A percentile compares a stretch with the other conserved stretches of the same genome.
Conservation (phyloP, 2,329 filamentous ascomycete species). For the Penicillium fuscoglaucum region DNA sequence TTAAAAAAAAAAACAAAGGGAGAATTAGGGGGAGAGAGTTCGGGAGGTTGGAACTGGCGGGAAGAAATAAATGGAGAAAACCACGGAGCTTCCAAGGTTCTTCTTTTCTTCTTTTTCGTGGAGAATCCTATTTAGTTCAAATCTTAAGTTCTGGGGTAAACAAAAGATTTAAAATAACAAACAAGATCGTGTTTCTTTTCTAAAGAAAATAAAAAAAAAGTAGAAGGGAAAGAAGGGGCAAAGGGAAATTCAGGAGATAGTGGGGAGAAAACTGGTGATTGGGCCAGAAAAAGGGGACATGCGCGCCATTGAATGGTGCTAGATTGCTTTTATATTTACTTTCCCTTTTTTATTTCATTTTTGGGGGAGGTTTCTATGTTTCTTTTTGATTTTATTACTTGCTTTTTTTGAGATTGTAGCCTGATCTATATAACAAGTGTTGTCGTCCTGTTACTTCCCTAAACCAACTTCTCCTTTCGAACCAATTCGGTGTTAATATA, state of each 20-base stretch:
- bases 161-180: neutral
- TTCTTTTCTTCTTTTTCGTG: neutral
- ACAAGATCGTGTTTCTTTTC: neutral
- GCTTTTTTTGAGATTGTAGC: no score
- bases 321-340: slow-evolving; percentile 4
- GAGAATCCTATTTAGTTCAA: neutral
- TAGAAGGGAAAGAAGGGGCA: slow-evolving; percentile 12
- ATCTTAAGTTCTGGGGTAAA: slow-evolving; percentile 6
- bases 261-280: slow-evolving; percentile 14
- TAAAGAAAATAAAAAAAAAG: neutral
- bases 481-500: slow-evolving; percentile 5
- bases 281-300: slow-evolving; percentile 12
- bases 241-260: slow-evolving; percentile 17
- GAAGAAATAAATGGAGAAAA: slow-evolving; percentile 10
- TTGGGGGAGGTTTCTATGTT: neutral
- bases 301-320: slow-evolving; percentile 1
- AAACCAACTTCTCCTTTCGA: neutral
- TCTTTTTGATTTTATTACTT: no score
- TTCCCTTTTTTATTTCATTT: neutral
- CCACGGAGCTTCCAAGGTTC: neutral
- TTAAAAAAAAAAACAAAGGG: slow-evolving; percentile 19
- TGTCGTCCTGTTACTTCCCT: no score
- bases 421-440: neutral
- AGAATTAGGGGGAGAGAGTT: slow-evolving; percentile 16
- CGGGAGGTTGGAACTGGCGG: slow-evolving; percentile 18